Conservation (phyloP, 441 rosid genomes). For the Corymbia citriodora region DNA sequence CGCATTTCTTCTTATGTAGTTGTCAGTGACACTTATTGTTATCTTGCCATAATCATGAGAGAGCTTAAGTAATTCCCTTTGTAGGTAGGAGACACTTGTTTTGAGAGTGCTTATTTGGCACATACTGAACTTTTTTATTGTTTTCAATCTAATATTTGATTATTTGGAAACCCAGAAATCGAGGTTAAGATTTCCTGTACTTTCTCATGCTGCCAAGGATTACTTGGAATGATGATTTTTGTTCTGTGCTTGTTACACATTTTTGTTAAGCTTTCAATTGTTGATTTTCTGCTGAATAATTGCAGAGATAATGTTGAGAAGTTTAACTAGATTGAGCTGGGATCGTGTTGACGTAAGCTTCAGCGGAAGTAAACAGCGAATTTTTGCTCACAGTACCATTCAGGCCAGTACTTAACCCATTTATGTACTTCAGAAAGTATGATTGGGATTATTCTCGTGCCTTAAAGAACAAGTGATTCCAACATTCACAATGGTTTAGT, state of each 20-base stretch:
- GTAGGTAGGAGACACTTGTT: neutral
- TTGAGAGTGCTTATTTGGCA: neutral
- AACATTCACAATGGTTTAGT: neutral
- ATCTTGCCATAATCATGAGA: neutral
- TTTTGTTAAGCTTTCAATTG: neutral
- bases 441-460: neutral
- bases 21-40: neutral
- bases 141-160: neutral
- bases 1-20: neutral
- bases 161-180: neutral
- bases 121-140: neutral
- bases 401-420: slow-evolving; percentile 40
- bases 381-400: slow-evolving; percentile 70
- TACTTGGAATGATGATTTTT: neutral
- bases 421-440: neutral
- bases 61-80: neutral
- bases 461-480: neutral
- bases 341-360: slow-evolving; percentile 78
- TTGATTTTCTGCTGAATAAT: neutral
- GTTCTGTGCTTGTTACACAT: neutral
- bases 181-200: neutral
- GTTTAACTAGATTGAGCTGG: slow-evolving; percentile 60
- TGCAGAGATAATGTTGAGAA: slow-evolving; percentile 74
- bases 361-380: slow-evolving; percentile 59
- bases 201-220: neutral